Conservation (phyloP, 495 filamentous ascomycete species). For the Talaromyces liani region DNA sequence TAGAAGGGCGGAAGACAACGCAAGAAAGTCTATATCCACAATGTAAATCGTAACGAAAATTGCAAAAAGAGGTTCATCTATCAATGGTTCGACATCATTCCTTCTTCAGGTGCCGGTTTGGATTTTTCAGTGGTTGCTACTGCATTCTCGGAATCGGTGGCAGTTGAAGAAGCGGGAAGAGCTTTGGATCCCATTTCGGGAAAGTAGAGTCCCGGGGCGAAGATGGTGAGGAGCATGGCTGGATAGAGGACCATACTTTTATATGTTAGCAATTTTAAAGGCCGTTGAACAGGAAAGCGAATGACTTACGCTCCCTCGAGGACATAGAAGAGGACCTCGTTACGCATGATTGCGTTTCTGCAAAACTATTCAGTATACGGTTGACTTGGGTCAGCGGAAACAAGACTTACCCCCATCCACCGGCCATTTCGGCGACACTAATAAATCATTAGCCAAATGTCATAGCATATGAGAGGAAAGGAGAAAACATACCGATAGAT, state of each 20-base stretch:
- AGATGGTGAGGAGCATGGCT: slow-evolving; percentile 34
- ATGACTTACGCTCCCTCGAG: slow-evolving; percentile 49
- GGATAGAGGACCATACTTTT: slow-evolving; percentile 44
- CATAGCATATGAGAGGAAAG: not conserved
- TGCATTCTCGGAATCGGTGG: not conserved
- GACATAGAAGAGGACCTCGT: slow-evolving; percentile 54
- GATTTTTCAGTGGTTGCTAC: not conserved
- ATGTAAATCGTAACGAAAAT: not conserved
- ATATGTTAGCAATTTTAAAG: not conserved
- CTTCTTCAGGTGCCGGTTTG: not conserved
- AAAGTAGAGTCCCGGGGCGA: slow-evolving; percentile 44
- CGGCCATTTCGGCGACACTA: slow-evolving; percentile 56
- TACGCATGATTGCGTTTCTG: slow-evolving; percentile 55
- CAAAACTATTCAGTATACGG: not conserved
- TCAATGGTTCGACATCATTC: not conserved
- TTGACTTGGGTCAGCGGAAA: not conserved
- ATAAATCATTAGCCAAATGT: not conserved
- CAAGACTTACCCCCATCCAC: slow-evolving; percentile 45
- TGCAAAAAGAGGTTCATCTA: not conserved
- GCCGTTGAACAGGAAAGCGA: not conserved
- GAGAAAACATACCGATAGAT: slow-evolving; percentile 49
- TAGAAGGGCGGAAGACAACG: not conserved
- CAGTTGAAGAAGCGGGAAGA: not conserved
- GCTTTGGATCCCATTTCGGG: slow-evolving; percentile 24
- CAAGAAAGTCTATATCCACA: not conserved